Evolutionary conservation across 331 rosid species (phyloP), one percentile per base, ranked within the genome.

Genomic region (Quercus lobata): DNA sequence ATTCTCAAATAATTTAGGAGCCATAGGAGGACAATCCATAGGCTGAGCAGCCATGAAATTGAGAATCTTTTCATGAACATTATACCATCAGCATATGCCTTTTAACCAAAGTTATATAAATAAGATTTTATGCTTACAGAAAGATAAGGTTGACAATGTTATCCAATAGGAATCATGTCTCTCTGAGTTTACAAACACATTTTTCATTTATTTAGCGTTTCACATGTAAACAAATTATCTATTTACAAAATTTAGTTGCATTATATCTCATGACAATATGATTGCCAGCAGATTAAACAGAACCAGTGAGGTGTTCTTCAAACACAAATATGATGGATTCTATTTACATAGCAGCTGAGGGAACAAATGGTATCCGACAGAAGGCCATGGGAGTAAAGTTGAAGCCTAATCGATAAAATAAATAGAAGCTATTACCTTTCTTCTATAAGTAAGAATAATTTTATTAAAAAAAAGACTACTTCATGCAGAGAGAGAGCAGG

Each of bases 1-100:
- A 80, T 91, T 81, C 44, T 85, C 86, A 44, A 94, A 91, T 66
- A 88, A 75, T 76, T 86, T 84, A 11, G 97, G 89, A 84, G 92
- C 90, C 88, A 89, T 79, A 7, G 89, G 76, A 35, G 92, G 94
- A 73, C 83, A 69, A 75, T 83, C 82, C 78, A 68, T 77, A 9
- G 92, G 88, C 74, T 61, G 83, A 4, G 97, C 86, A 62, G 97
- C 89, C 94, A 89, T 92, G 78, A 94, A 94, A 78, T 94, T 94
- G n/a, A 91, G 88, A 32, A 94, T 89, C 88, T 92, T 88, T 82
- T 92, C 97, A 76, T 94, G 92, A 77, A 94, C 92, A 72, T 88
- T 81, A 74, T 92, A 91, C 89, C 97, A 37, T 7, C 44, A 37
- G 8, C 71, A 65, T 65, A 37, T 37, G 10, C 44, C 32, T 22